Evolutionary conservation across 176 grass and related monocot species (phyloP).

Genomic region (Bothriochloa decipiens): DNA sequence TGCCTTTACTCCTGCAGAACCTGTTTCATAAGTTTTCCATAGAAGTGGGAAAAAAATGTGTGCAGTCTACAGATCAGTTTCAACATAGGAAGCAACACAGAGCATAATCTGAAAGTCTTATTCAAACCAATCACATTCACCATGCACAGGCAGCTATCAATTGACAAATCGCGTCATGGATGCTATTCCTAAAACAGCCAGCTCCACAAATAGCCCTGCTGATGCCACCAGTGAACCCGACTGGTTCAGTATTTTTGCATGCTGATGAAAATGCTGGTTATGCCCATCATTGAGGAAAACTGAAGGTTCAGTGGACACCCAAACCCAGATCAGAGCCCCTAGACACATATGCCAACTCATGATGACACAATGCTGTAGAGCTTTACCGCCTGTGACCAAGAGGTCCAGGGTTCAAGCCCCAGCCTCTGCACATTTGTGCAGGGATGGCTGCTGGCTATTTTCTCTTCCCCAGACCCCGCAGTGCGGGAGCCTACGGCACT

Average conservation of each 20-base stretch:
- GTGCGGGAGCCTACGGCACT: too few species aligned
- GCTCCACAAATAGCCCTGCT: neutral
- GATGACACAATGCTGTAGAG: slow-evolving; percentile 2
- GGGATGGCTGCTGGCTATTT: too few species aligned
- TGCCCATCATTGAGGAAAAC: neutral
- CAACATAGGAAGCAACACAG: neutral
- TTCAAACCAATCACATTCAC: neutral
- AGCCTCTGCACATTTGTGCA: too few species aligned
- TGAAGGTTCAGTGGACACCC: neutral
- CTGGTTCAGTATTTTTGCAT: neutral
- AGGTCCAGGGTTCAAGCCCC: too few species aligned
- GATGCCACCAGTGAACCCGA: neutral
- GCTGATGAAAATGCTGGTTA: neutral
- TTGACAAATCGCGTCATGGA: neutral
- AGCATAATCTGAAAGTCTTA: neutral
- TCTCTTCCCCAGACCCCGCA: too few species aligned
- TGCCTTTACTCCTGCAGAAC: neutral
- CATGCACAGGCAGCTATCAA: neutral
- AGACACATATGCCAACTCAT: neutral
- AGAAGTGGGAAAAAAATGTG: neutral
- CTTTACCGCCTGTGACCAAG: too few species aligned
- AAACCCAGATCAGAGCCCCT: neutral
- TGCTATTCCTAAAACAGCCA: neutral
- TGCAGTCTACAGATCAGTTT: neutral
- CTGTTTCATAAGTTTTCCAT: neutral